Base-by-base conservation (phyloP, 1,284 basidiomycete genomes). In the Wolfiporia cocos region DNA sequence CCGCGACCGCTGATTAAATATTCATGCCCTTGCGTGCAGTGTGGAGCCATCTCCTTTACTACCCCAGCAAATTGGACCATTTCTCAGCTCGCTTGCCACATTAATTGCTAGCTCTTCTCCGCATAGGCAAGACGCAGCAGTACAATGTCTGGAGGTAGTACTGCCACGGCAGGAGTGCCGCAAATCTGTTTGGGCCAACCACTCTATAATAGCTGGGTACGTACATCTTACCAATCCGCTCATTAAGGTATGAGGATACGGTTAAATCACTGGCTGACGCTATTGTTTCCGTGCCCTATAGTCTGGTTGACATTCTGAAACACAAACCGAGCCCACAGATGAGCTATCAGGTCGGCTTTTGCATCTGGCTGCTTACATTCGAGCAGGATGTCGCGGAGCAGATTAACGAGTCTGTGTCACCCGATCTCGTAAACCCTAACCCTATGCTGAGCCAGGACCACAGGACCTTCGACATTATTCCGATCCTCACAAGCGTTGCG, bases 311-410 rank as follows among this genome's bases (percentile, higher is more conserved):
- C 34, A 85, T 87, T 30, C 69, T 93, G 46, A 83, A 81, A 56
- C 71, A 78, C 42, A 86, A 78, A 49, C 77, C 84, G 15, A 73
- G 76, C 10, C 87, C 92, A n/a, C 95, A 99, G 65, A 89, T 94
- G 81, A 87, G 83, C 67, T 99, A 98, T 63, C 92, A 95, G 67
- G 82, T 92, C 32, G 81, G 84, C 26, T 91, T 92, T 57, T 94
- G 89, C 61, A 72, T 98, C 53, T 99, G 95, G 95, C 70, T 98
- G 47, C 70, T 99, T 48, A 90, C 91, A 0, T 99, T 97, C 53
- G 89, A 97, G 61, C 72, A 80, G 53, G 77, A 84, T 30, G 78
- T 95, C 24, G 88, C 93, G 1, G 78, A 87, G 49, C 76, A 89
- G 43, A 80, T 98, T 53, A 91, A 96, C 66, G 81, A 57, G 63